Evolutionary conservation across 2,329 filamentous ascomycete species (phyloP).

Genomic region (Ilyonectria sp.): DNA sequence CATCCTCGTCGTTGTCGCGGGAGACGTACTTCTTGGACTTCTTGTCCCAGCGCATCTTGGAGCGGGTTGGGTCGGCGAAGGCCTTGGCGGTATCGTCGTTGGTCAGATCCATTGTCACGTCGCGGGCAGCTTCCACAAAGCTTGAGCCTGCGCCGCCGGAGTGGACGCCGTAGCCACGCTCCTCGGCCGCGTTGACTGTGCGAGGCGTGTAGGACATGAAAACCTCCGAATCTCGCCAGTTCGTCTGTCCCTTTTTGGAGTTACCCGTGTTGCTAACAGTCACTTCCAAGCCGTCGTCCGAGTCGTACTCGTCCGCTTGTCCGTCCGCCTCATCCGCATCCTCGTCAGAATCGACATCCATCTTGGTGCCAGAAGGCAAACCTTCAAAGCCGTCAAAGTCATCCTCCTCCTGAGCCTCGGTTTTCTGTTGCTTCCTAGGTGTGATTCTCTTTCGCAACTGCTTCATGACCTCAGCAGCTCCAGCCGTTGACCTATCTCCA

Average conservation of each 20-base stretch:
- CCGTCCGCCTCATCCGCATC: constrained; percentile 55
- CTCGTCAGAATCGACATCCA: constrained; percentile 45
- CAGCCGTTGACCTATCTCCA: constrained; percentile 74
- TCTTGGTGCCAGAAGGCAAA: constrained; percentile 53
- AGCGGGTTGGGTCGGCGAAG: constrained; percentile 82
- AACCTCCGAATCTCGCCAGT: constrained; percentile 87
- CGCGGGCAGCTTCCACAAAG: constrained; percentile 90
- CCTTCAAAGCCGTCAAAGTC: constrained; percentile 52
- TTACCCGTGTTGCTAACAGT: constrained; percentile 75
- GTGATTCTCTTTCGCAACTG: constrained; percentile 79
- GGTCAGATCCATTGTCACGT: constrained; percentile 91
- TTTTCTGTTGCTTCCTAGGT: constrained; percentile 65
- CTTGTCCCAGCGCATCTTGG: constrained; percentile 95
- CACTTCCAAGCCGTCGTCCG: constrained; percentile 76
- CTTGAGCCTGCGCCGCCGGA: constrained; percentile 81
- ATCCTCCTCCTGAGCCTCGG: constrained; percentile 54
- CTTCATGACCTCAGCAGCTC: constrained; percentile 83
- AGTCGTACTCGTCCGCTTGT: constrained; percentile 65
- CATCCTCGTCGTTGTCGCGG: constrained; percentile 94
- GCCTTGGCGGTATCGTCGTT: constrained; percentile 88
- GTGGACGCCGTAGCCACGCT: constrained; percentile 94
- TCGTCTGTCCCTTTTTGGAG: constrained; percentile 68
- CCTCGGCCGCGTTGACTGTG: constrained; percentile 85
- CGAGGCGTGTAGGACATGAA: constrained; percentile 98
- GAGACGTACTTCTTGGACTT: constrained; percentile 96